Percentiles rank a stretch among this genome's conserved stretches.
phyloP scores from a whole-genome alignment of 805 yeast genomes.

The Candida vartiovaarae region DNA sequence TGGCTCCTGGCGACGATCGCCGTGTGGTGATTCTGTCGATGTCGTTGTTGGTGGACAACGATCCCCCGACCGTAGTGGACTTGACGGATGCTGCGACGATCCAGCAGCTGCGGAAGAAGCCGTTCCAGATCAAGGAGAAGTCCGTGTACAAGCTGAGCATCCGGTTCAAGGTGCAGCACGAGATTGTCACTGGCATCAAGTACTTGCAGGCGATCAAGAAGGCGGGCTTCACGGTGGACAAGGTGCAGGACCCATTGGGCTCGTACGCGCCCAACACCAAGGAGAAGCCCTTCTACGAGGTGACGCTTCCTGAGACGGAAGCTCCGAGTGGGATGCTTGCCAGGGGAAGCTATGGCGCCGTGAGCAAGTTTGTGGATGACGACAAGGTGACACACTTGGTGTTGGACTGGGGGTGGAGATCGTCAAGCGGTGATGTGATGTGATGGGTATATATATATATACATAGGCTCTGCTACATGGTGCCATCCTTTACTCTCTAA shows the following conservation, averaged over 20 bases:
- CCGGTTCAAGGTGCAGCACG: conserved; percentile 81
- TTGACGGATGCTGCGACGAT: conserved; percentile 56
- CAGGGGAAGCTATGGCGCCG: conserved; percentile 78
- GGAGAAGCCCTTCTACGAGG: conserved; percentile 71
- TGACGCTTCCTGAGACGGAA: conserved; percentile 58
- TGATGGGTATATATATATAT: no score
- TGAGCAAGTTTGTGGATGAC: conserved; percentile 80
- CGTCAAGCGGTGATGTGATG: conserved; percentile 39
- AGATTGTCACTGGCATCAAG: conserved; percentile 83
- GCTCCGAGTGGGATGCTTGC: conserved; percentile 90
- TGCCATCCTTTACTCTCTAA: no score
- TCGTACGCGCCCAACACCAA: conserved; percentile 84
- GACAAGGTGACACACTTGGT: conserved; percentile 68
- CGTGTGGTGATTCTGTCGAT: conserved; percentile 75
- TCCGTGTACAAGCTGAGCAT: conserved; percentile 65
- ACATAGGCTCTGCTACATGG: no score
- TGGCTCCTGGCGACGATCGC: conserved; percentile 59
- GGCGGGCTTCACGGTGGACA: conserved; percentile 82
- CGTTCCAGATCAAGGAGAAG: conserved; percentile 73
- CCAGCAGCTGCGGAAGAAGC: conserved; percentile 50
- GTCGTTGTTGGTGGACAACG: conserved; percentile 62
- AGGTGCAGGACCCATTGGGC: conserved; percentile 82
- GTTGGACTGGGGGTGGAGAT: conserved; percentile 83
- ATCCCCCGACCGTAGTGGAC: conserved; percentile 62
- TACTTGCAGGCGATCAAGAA: conserved; percentile 81